Base-by-base conservation (phyloP, 2,329 filamentous ascomycete genomes). In the Venturia asperata region DNA sequence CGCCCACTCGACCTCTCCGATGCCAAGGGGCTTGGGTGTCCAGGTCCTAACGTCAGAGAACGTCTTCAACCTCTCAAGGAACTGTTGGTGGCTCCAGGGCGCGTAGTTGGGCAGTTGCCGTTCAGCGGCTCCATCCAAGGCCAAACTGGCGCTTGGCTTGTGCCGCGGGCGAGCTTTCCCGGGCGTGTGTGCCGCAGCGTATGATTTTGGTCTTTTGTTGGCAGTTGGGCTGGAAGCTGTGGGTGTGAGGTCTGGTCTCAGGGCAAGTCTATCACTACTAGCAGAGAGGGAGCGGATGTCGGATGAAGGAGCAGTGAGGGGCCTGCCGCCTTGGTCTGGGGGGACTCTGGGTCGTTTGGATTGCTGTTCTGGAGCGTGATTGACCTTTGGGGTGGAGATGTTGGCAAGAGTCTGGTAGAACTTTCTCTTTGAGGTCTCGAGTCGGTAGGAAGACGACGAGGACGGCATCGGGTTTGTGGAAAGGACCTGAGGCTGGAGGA, bases 1-100 rank as follows among this genome's bases (percentile, higher is more conserved):
- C 0, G 92, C 92, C 94, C 94, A 99, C 74, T 92, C 89, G 9
- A 97, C 87, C 77, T 97, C 94, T 72, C 86, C 91, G 70, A 97
- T 87, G 42, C 81, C 82, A 63, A 92, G 85, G 0, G 94, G 92
- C 74, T 97, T 97, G 0, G 91, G 89, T n/a, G 90, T 89, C 93
- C 93, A 99, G 73, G 89, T 85, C 64, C 91, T 94, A 61, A 97
- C 87, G 69, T 93, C 91, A 72, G 93, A 89, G 73, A 96, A 99
- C 0, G 91, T 95, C 67, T 88, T 88, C 37, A 99, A 81, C 30
- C 94, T 82, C 70, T 84, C 85, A 13, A 97, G 81, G 67, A 97
- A 92, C 69, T 91, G 86, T 47, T 87, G 85, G 64, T 94, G 89
- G 74, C 94, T 92, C 78, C 87, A 90, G 0, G 94, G 93, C 64